Base-by-base conservation (phyloP, 2,329 filamentous ascomycete genomes). In the Penicillium polonicum region DNA sequence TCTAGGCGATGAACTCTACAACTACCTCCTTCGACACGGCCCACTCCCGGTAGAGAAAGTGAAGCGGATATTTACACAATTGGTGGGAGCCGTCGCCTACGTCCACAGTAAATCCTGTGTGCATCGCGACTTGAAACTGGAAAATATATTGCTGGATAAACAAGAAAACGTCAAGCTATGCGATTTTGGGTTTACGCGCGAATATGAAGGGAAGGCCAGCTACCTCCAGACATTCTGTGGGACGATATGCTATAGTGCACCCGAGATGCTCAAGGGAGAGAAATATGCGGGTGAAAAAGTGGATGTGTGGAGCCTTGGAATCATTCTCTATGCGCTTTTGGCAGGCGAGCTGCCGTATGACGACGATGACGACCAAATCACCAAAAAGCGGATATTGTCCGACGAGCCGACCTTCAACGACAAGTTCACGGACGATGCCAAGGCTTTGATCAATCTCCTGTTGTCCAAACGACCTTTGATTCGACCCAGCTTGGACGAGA, bases 241-340 rank as follows among this genome's bases (percentile, higher is more conserved):
- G 5, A 99, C 94, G 0, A 88, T 99, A 61, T 97, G 93, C 78
- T 99, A 99, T 76, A 96, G 92, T 54, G 94, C 94, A 2, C 94
- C 94, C 2, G 94, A 99, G 76, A 99, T 99, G 94, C 82, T 99
- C 41, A 96, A 94, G 74, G 94, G 92, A 39, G 94, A 99, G 74
- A 97, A 96, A 75, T 99, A 99, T 72, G 94, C 92, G 0, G 93
- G 92, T 27, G 92, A 97, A 78, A 97, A 97, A 78, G 93, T 99
- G 48, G 94, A 99, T 70, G 92, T 99, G 5, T 99, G 94, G 94
- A 97, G 93, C 75, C 89, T 92, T 71, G 92, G 92, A 60, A 92
- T 96, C 63, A 96, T 96, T 70, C 82, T 94, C 43, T 94, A 91
- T 74, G 90, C 92, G 39, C 79, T 94, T 63, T 80, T 94, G 33